Evolutionary conservation across 73 alveolate species (phyloP).

Genomic region (Paramecium biaurelia): DNA sequence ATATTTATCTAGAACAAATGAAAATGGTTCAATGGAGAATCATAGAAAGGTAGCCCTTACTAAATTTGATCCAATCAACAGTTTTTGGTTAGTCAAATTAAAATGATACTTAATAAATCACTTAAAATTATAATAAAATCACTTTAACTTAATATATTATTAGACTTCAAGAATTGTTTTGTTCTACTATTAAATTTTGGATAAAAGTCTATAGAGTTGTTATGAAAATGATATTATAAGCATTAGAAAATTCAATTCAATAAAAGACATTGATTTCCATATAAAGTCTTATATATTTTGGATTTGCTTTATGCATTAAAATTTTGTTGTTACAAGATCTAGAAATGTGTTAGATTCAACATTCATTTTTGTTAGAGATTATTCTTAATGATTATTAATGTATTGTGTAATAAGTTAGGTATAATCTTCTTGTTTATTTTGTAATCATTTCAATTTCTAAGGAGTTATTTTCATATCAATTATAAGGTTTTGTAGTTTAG

Average conservation of each 20-base stretch:
- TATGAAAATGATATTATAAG: not conserved
- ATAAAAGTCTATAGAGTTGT: not conserved
- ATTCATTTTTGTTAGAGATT: not conserved
- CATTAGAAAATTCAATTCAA: not conserved
- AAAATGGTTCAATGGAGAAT: not conserved
- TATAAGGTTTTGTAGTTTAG: not conserved
- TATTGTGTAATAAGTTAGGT: not conserved
- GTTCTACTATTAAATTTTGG: not conserved
- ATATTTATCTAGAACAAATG: not conserved
- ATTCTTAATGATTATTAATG: not conserved
- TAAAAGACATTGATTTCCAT: not conserved
- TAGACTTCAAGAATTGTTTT: not conserved
- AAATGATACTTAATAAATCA: not conserved
- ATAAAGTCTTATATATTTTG: not conserved
- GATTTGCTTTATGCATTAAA: not conserved
- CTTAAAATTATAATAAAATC: not conserved
- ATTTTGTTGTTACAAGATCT: not conserved
- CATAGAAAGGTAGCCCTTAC: not conserved
- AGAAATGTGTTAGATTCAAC: not conserved
- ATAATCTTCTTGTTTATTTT: not conserved
- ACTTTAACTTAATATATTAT: not conserved
- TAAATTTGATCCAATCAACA: conserved; percentile 18
- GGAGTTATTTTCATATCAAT: not conserved
- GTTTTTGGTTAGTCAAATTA: not conserved
- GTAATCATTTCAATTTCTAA: not conserved